A percentile compares a stretch with the other conserved stretches of the same genome.
phyloP scores from a whole-genome alignment of 495 filamentous ascomycete species.

The Penicillium antarcticum region DNA sequence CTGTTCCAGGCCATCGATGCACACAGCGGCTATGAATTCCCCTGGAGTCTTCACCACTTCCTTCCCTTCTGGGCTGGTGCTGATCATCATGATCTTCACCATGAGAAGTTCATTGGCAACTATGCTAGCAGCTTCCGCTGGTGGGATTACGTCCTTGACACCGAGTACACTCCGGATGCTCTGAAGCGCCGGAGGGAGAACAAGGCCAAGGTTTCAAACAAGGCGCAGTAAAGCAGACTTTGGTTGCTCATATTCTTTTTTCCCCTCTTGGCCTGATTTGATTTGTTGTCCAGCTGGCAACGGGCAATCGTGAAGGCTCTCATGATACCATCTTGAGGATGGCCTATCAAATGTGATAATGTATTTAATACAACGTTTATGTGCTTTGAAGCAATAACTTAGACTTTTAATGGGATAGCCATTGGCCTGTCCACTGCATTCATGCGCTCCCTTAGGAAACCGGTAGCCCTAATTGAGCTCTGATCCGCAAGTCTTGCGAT shows the following conservation, averaged over 20 bases:
- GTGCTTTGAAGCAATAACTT: too few species aligned
- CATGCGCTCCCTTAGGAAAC: too few species aligned
- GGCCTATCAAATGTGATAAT: too few species aligned
- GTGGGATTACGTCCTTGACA: constrained; percentile 96
- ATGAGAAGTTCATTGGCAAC: constrained; percentile 97
- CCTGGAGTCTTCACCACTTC: constrained; percentile 92
- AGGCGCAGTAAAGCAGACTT: constrained; percentile 26
- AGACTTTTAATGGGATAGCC: too few species aligned
- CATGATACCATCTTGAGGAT: too few species aligned
- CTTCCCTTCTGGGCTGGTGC: constrained; percentile 98
- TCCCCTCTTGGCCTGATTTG: too few species aligned
- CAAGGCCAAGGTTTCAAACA: constrained; percentile 66
- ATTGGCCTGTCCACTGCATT: too few species aligned
- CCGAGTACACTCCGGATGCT: constrained; percentile 86
- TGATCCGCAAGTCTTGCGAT: too few species aligned
- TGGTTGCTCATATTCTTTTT: background rate
- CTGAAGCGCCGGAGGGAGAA: constrained; percentile 78
- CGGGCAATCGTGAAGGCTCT: too few species aligned
- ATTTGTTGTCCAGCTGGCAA: too few species aligned
- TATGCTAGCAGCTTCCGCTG: constrained; percentile 97
- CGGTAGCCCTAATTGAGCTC: too few species aligned
- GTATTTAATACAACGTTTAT: too few species aligned
- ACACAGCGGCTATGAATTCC: constrained; percentile 96
- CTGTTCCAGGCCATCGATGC: constrained; percentile 98
- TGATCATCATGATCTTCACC: constrained; percentile 93